Conservation (phyloP, 2,329 filamentous ascomycete species). For the Monilinia fructigena region DNA sequence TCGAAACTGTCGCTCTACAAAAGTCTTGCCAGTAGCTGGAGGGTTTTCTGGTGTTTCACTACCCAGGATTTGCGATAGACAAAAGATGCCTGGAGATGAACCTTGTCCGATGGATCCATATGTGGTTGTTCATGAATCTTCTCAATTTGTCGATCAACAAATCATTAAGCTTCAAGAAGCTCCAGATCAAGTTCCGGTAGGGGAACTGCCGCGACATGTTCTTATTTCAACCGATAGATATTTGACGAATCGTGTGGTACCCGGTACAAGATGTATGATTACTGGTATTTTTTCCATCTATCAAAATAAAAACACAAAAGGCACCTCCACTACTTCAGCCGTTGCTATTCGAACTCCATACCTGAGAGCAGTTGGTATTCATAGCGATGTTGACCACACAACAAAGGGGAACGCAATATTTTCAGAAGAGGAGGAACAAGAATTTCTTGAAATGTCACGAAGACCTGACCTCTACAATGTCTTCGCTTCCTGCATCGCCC, state of each 20-base stretch:
- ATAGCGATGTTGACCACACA: constrained; percentile 85
- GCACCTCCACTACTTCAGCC: constrained; percentile 69
- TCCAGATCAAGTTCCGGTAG: constrained; percentile 94
- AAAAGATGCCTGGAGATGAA: constrained; percentile 65
- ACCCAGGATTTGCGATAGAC: constrained; percentile 72
- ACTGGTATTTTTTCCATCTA: constrained; percentile 99
- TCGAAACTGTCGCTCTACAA: constrained; percentile 74
- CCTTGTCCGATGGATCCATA: constrained; percentile 93
- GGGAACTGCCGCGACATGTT: constrained; percentile 91
- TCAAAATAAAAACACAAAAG: constrained; percentile 84
- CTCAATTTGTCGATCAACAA: constrained; percentile 94
- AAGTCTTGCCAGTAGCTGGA: constrained; percentile 70
- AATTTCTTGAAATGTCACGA: constrained; percentile 88
- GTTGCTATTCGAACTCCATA: constrained; percentile 97
- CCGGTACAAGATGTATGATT: constrained; percentile 88
- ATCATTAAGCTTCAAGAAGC: constrained; percentile 97
- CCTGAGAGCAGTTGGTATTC: constrained; percentile 86
- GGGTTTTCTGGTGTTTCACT: constrained; percentile 87
- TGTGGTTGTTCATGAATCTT: constrained; percentile 92
- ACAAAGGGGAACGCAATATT: constrained; percentile 82
- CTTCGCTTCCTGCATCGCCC: constrained; percentile 89
- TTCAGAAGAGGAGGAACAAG: constrained; percentile 94
- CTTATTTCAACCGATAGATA: constrained; percentile 96
- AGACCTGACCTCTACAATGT: constrained; percentile 88
- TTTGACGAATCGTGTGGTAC: constrained; percentile 91